Percentiles rank a stretch among this genome's conserved stretches.
Conservation (phyloP, 2,329 filamentous ascomycete species). For the Clonostachys rosea region DNA sequence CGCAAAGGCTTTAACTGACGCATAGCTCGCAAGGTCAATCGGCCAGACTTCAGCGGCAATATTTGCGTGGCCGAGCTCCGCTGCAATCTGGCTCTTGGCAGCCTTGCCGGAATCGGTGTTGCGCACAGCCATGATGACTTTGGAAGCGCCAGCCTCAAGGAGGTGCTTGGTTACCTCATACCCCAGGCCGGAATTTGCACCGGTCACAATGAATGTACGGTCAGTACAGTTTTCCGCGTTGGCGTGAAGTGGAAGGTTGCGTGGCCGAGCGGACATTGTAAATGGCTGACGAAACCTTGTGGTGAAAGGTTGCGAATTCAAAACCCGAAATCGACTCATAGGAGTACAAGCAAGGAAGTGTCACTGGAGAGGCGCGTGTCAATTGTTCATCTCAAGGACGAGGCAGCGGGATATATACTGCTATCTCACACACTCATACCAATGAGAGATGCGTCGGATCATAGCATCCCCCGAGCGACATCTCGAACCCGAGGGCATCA, state of each 20-base stretch:
- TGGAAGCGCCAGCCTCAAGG: neutral
- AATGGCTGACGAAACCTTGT: too few relatives aligned
- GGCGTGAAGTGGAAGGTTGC: constrained; percentile 2
- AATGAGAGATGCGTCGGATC: too few relatives aligned
- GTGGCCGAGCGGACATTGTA: too few relatives aligned
- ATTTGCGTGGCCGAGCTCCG: constrained; percentile 10
- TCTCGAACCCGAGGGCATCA: too few relatives aligned
- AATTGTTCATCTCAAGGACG: too few relatives aligned
- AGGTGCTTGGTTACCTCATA: constrained; percentile 23
- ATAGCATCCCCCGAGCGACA: too few relatives aligned
- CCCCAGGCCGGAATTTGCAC: constrained; percentile 31
- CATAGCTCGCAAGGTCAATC: constrained; percentile 41
- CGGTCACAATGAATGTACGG: constrained; percentile 35
- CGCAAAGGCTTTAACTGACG: constrained; percentile 38
- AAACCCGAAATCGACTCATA: too few relatives aligned
- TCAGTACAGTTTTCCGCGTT: constrained; percentile 19
- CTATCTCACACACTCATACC: too few relatives aligned
- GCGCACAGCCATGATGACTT: neutral
- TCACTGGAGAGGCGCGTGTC: too few relatives aligned
- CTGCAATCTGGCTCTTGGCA: constrained; percentile 18
- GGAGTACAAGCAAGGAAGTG: too few relatives aligned
- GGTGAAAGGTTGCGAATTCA: too few relatives aligned
- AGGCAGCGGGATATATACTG: too few relatives aligned
- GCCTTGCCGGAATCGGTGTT: neutral
- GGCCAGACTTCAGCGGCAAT: constrained; percentile 40